Evolutionary conservation across 371 early-diverging fungal genomes (phyloP), one percentile per base, ranked within the genome.

Genomic region (Mucor lusitanicus): DNA sequence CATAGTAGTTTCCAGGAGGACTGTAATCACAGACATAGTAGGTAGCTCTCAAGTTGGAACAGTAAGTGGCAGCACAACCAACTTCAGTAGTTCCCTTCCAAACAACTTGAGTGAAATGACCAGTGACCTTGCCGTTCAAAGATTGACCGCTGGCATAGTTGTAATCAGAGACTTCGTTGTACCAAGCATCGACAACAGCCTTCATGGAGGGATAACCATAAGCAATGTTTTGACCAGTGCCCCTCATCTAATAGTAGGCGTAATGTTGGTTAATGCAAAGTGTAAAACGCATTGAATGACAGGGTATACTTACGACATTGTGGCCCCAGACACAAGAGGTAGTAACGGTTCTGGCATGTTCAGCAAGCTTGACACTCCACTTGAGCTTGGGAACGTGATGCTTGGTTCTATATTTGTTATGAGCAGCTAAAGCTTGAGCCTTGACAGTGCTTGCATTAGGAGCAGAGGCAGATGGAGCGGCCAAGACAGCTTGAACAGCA

Each of bases 31-130:
- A 82, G 56, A 78, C 74, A 69, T 82, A 82, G 53, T 74, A 70
- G 39, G 63, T 59, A 33, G 61, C 66, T 13, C 33, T 28, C 35
- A 64, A 46, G 23, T 72, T 70, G n/a, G 71, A 68, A 69, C 82
- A 81, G 54, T 55, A 44, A 27, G 66, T 72, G 70, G 71, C 65
- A 66, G 73, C 82, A 44, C 82, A 79, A 1, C 82, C 80, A 15
- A 82, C 61, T 11, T 75, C 48, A 50, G 67, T 80, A n/a, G 80
- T 80, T 32, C 46, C 40, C 63, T 74, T 76, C 80, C 82, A 82
- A 12, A 80, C 78, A 3, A 82, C 64, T 66, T 80, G 79, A n/a
- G 81, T 78, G 64, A 78, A 80, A 56, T 80, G 81, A 9, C 76
- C 78, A 21, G 70, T 70, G 3, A 35, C 59, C 0, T n/a, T 30